These are phyloP conservation scores for Metschnikowia picachoensis DNA, from an alignment of 805 yeast species.

Conservation along the genomic window DNA sequence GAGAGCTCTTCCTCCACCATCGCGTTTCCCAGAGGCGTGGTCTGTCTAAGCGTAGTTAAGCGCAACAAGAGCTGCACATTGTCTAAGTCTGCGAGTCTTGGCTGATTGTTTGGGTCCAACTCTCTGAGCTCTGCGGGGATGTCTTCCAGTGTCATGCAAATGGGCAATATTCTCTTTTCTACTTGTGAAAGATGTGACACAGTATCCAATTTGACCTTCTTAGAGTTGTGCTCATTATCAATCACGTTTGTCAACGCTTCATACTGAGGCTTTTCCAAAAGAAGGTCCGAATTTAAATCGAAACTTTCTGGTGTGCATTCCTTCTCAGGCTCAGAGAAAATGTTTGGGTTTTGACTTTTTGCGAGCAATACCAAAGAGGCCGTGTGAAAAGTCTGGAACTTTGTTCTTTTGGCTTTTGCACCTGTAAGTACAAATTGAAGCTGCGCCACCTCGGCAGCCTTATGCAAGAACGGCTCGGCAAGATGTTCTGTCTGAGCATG, in stretches of 20 bases:
- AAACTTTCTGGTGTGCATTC: constrained; percentile 49
- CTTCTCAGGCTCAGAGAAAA: constrained; percentile 19
- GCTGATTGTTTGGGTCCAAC: constrained; percentile 81
- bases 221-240: constrained; percentile 29
- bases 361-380: constrained; percentile 79
- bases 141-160: constrained; percentile 56
- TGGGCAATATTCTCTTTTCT: constrained; percentile 48
- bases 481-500: constrained; percentile 63
- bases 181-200: constrained; percentile 18
- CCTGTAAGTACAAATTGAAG: constrained; percentile 74
- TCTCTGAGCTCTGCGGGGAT: constrained; percentile 52
- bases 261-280: constrained; percentile 71
- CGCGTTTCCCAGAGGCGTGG: constrained; percentile 67
- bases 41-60: constrained; percentile 56
- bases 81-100: constrained; percentile 66
- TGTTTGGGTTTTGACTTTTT: constrained; percentile 33
- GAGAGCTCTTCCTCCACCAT: constrained; percentile 79
- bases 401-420: constrained; percentile 82
- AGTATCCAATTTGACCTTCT: constrained; percentile 41
- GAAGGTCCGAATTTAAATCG: constrained; percentile 67
- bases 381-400: constrained; percentile 67
- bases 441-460: constrained; percentile 56
- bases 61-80: constrained; percentile 69
- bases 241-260: constrained; percentile 51
- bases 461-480: constrained; percentile 49